phyloP scores from a whole-genome alignment of 768 basidiomycete species.

The Exidia glandulosa region DNA sequence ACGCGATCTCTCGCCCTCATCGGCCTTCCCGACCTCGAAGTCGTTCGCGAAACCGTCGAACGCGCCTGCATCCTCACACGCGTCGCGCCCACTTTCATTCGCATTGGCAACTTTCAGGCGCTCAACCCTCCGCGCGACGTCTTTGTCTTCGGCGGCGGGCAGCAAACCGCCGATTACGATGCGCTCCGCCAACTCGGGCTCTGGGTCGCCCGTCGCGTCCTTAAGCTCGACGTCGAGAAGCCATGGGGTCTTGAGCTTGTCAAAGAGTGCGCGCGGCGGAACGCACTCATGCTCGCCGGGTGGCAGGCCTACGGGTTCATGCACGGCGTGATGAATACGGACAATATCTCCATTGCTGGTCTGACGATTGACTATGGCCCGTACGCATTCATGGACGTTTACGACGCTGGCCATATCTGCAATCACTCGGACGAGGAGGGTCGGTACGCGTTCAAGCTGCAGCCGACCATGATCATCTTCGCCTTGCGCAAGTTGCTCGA shows the following conservation, averaged over 20 bases:
- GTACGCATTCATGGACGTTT: conserved; percentile 93
- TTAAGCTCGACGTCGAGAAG: conserved; percentile 33
- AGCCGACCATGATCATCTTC: conserved; percentile 72
- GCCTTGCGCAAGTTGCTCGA: conserved; percentile 70
- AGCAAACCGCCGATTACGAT: conserved; percentile 66
- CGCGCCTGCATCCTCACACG: conserved; percentile 67
- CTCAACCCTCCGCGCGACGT: conserved; percentile 54
- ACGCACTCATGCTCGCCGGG: conserved; percentile 84
- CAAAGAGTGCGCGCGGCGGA: conserved; percentile 69
- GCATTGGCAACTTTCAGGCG: conserved; percentile 86
- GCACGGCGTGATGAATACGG: conserved; percentile 96
- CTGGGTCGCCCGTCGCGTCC: conserved; percentile 57
- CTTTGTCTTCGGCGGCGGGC: conserved; percentile 63
- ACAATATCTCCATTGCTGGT: conserved; percentile 46
- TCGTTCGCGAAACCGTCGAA: conserved; percentile 62
- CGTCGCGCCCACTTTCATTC: conserved; percentile 80
- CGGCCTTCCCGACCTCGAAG: conserved; percentile 59
- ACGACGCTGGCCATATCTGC: conserved; percentile 75
- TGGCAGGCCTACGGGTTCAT: conserved; percentile 96
- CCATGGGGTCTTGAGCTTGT: conserved; percentile 67
- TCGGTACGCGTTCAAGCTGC: conserved; percentile 65
- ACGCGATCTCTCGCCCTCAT: conserved; percentile 78
- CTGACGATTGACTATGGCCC: conserved; percentile 52
- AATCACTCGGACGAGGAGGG: conserved; percentile 78
- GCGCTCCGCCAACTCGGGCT: conserved; percentile 62